Evolutionary conservation across 1,284 basidiomycete species (phyloP).

Genomic region (Tausonia pullulans): DNA sequence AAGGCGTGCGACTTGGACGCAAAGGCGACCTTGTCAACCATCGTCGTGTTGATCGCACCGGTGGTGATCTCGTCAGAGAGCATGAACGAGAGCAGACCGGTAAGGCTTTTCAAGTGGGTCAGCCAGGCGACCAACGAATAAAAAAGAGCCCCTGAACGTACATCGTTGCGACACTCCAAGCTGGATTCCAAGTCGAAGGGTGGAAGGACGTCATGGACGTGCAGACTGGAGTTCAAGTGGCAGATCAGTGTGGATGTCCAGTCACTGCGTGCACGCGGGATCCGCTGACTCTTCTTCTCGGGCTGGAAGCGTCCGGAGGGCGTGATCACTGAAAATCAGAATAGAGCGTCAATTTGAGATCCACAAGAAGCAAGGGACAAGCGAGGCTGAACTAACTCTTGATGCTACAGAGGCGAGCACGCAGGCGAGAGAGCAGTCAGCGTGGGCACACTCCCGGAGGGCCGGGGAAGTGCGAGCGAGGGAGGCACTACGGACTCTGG

Average conservation of each 20-base stretch:
- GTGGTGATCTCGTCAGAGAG: constrained; percentile 93
- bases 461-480: constrained; percentile 39
- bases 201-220: constrained; percentile 95
- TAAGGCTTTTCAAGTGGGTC: constrained; percentile 48
- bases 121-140: background rate
- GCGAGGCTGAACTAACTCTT: constrained; percentile 59
- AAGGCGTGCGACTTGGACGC: constrained; percentile 71
- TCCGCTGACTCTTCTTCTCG: constrained; percentile 57
- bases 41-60: constrained; percentile 72
- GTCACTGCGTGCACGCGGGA: too few relatives aligned
- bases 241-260: too few relatives aligned
- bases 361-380: constrained; percentile 86
- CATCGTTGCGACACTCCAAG: constrained; percentile 88
- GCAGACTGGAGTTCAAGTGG: constrained; percentile 41
- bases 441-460: background rate
- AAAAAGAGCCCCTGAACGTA: constrained; percentile 36
- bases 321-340: constrained; percentile 45
- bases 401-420: constrained; percentile 35
- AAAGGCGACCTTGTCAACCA: constrained; percentile 62
- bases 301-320: constrained; percentile 87
- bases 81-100: constrained; percentile 93
- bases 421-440: background rate
- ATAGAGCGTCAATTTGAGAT: constrained; percentile 64
- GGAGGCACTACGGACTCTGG: constrained; percentile 18
- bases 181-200: constrained; percentile 58